phyloP scores from a whole-genome alignment of 2,329 filamentous ascomycete genomes.

The Diaporthe sp. region DNA sequence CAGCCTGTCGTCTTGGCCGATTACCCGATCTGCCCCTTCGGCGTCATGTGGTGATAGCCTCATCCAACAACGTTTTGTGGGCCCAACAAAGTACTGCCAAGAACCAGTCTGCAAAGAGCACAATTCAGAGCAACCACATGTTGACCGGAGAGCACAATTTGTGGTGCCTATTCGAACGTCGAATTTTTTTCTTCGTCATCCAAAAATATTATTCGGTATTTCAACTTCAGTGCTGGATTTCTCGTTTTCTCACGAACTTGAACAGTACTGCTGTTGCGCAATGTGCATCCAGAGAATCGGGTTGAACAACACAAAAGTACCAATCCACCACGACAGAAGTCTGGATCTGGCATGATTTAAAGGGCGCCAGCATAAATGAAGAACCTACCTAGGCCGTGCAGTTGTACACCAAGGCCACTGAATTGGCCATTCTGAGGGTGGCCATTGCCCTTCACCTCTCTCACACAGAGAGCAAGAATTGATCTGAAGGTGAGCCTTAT shows the following conservation, averaged over 20 bases:
- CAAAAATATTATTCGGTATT: neutral
- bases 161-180: neutral
- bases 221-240: neutral
- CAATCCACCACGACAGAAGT: neutral
- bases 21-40: neutral
- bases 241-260: too few species aligned
- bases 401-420: too few species aligned
- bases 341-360: neutral
- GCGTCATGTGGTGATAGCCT: neutral
- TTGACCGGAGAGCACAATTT: neutral
- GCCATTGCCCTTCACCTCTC: neutral
- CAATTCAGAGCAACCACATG: neutral
- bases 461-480: neutral
- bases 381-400: neutral
- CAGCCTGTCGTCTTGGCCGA: neutral
- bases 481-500: neutral
- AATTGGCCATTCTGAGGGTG: too few species aligned
- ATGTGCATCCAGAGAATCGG: neutral
- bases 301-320: neutral
- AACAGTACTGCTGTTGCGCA: fast-evolving
- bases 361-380: neutral
- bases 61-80: neutral
- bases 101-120: neutral
- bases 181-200: too few species aligned
- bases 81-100: neutral